Conservation (phyloP, 139 green algal genomes). For the Zygnema cylindricum region DNA sequence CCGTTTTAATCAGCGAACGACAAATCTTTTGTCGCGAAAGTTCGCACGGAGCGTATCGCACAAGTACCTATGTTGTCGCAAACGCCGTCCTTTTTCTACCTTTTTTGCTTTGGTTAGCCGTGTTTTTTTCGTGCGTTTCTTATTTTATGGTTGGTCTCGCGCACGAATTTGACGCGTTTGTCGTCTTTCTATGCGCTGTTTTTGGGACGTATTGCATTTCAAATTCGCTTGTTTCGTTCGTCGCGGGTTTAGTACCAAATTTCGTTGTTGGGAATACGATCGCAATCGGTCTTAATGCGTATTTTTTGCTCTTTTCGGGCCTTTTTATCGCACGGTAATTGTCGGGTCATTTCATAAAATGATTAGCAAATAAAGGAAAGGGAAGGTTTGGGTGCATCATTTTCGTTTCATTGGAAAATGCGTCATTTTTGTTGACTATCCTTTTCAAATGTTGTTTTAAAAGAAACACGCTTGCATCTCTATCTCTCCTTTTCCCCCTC, state of each 20-base stretch:
- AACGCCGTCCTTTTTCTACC: constrained; percentile 56
- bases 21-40: constrained; percentile 64
- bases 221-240: constrained; percentile 60
- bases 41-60: constrained; percentile 62
- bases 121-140: constrained; percentile 58
- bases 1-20: constrained; percentile 58
- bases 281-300: constrained; percentile 53
- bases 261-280: constrained; percentile 63
- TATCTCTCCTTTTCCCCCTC: too few species aligned
- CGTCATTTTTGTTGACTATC: too few species aligned
- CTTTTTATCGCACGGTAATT: constrained; percentile 55
- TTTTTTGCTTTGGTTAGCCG: constrained; percentile 56
- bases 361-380: too few species aligned
- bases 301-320: constrained; percentile 63
- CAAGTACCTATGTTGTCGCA: constrained; percentile 58
- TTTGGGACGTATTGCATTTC: constrained; percentile 48
- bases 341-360: too few species aligned
- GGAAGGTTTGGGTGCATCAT: too few species aligned
- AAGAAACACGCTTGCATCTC: too few species aligned
- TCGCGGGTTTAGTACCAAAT: constrained; percentile 56
- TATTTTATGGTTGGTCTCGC: constrained; percentile 61
- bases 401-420: too few species aligned
- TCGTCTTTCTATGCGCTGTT: constrained; percentile 55
- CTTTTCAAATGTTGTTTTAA: too few species aligned
- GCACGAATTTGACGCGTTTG: constrained; percentile 25